These are phyloP conservation scores for Neocucurbitaria cava DNA, from an alignment of 2,329 filamentous ascomycete genomes.

Conservation along the genomic window DNA sequence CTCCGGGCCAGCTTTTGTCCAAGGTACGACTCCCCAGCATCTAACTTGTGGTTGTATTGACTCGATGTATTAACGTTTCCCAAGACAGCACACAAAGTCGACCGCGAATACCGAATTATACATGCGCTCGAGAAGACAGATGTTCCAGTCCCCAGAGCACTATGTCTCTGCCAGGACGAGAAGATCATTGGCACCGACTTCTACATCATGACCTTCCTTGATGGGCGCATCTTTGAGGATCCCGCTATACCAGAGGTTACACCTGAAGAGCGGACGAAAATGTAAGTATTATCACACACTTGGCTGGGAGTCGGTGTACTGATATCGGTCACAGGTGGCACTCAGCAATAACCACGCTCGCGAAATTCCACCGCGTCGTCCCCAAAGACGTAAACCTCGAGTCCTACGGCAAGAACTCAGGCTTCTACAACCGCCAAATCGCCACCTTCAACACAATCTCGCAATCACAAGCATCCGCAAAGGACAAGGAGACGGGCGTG, in stretches of 20 bases:
- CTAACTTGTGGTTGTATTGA: not conserved
- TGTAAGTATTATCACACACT: slow-evolving; percentile 55
- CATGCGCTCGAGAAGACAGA: slow-evolving; percentile 79
- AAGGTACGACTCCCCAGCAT: slow-evolving; percentile 20
- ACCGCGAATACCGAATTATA: slow-evolving; percentile 92
- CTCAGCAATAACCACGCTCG: slow-evolving; percentile 81
- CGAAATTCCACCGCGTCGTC: slow-evolving; percentile 80
- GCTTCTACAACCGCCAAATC: slow-evolving; percentile 88
- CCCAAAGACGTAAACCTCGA: slow-evolving; percentile 71
- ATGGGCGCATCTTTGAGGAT: slow-evolving; percentile 93
- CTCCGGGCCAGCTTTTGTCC: slow-evolving; percentile 90
- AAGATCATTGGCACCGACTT: slow-evolving; percentile 86
- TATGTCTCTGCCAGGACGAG: slow-evolving; percentile 85
- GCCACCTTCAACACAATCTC: slow-evolving; percentile 82
- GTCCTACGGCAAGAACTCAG: slow-evolving; percentile 73
- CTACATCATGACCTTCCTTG: slow-evolving; percentile 96
- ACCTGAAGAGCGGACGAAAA: slow-evolving; percentile 71
- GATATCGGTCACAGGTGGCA: slow-evolving; percentile 69
- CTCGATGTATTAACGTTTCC: not conserved
- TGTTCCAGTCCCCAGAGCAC: slow-evolving; percentile 84
- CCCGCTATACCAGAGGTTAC: slow-evolving; percentile 77
- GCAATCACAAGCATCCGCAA: slow-evolving; percentile 74
- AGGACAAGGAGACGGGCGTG: slow-evolving; percentile 77
- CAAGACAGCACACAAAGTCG: slow-evolving; percentile 90
- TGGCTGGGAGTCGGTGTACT: not conserved